Evolutionary conservation across 1,139 yeast species (phyloP).

Genomic region (Taphrina deformans): DNA sequence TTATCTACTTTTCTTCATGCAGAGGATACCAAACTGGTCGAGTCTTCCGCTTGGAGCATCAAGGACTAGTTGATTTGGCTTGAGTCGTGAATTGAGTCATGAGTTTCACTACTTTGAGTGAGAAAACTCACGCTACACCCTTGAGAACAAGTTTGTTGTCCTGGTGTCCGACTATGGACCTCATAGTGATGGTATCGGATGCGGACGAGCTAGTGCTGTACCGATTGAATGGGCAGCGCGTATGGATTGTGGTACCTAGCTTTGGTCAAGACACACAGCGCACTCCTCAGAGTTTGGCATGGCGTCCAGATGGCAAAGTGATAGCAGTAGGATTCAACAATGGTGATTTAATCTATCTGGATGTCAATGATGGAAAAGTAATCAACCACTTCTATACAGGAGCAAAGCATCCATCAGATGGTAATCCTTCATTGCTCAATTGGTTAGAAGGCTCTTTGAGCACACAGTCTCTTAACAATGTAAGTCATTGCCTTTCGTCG

Average conservation of each 20-base stretch:
- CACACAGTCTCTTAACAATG: background rate
- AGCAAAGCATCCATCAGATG: background rate
- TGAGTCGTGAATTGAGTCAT: background rate
- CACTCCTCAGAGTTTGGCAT: constrained; percentile 32
- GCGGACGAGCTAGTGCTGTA: constrained; percentile 36
- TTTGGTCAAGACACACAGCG: constrained; percentile 17
- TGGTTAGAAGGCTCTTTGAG: background rate
- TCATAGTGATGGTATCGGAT: constrained; percentile 38
- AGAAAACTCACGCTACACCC: constrained; percentile 37
- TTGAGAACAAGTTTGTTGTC: constrained; percentile 30
- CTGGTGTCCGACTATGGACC: constrained; percentile 41
- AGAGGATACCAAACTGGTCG: no score
- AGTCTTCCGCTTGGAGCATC: background rate
- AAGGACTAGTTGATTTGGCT: background rate
- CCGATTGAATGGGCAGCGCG: constrained; percentile 39
- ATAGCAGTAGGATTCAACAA: constrained; percentile 39
- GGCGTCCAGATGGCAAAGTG: constrained; percentile 40
- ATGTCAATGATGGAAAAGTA: constrained; percentile 39
- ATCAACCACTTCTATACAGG: constrained; percentile 16
- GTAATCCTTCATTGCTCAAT: background rate
- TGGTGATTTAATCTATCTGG: constrained; percentile 37
- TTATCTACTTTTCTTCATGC: no score
- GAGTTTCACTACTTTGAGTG: constrained; percentile 35
- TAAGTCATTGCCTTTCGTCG: background rate
- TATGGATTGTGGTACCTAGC: constrained; percentile 38